Evolutionary conservation across 164 flowering plant genomes (phyloP), one percentile per base, ranked within the genome.

Genomic region (Kingdonia uniflora): DNA sequence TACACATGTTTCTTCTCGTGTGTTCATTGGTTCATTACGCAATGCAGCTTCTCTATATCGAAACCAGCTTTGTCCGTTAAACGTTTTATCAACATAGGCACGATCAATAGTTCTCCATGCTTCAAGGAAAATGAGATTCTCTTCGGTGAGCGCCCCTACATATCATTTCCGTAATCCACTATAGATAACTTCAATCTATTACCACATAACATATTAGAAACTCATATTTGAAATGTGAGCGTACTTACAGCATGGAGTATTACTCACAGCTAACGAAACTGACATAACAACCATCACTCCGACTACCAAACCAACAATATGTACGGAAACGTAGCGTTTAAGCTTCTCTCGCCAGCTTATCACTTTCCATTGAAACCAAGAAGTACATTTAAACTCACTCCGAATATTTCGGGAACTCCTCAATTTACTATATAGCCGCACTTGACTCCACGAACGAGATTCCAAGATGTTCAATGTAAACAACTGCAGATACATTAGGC

Each of bases 1-100:
- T 74, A 55, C 76, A 91, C 97, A 91, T 58, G 97, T 91, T 68
- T 92, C 88, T 71, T 80, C 81, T 62, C 95, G 69, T 13, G 80
- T 85, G 55, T 81, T 85, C 99, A 92, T 92, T 54, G 91, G 96
- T 60, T 92, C 99, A 66, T 68, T 81, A 48, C 91, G 90, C 52
- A 92, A 68, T 19, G 95, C 99, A 69, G 74, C 72, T 62, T 92
- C 99, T 71, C 96, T 74, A 63, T 92, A 92, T 33, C 96, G 77
- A 65, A 92, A 88, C 99, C 96, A 92, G 64, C 96, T 85, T 72
- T 88, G 94, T 26, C 96, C 96, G 69, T 92, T 92, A 63, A 92
- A 92, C 19, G 54, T 78, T 68, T 92, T 92, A 71, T 92, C 99
- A 61, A 81, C 71, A 74, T 85, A 92, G 16, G 99, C 99, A 50